Conservation (phyloP, 192 early-diverging fungal species). For the Coemansia sp. region DNA sequence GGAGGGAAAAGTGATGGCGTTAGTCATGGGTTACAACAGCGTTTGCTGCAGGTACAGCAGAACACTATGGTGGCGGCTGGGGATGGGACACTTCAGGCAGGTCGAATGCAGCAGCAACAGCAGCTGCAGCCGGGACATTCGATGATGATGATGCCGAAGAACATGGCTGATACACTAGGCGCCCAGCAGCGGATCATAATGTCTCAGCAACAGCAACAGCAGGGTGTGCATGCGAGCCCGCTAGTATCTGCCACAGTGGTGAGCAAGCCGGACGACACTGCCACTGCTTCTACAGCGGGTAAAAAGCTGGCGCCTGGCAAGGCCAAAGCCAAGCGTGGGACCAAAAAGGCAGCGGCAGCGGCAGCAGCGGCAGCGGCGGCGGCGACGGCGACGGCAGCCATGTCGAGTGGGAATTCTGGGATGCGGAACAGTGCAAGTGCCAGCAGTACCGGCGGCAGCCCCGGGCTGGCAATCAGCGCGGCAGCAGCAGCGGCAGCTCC, state of each 20-base stretch:
- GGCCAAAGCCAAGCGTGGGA: constrained; percentile 20
- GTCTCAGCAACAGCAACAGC: constrained; percentile 1
- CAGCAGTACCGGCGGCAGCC: constrained; percentile 17
- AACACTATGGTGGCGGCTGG: too few relatives aligned
- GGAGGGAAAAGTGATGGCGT: too few relatives aligned
- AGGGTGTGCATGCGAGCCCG: neutral
- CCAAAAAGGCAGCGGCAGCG: constrained; percentile 20
- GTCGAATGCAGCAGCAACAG: neutral
- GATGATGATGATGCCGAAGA: neutral
- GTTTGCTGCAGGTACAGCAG: neutral
- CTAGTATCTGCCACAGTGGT: neutral
- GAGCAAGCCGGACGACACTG: neutral
- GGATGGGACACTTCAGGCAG: too few relatives aligned
- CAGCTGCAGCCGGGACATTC: neutral
- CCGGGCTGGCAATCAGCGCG: constrained; percentile 16
- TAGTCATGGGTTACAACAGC: too few relatives aligned
- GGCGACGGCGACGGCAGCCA: too few relatives aligned
- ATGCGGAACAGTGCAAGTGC: constrained; percentile 7
- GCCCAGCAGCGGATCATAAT: neutral
- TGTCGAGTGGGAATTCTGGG: too few relatives aligned
- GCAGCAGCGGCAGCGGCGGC: constrained; percentile 7
- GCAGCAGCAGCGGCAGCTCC: neutral
- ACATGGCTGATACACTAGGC: neutral
- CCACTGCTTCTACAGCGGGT: neutral
- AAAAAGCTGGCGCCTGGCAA: constrained; percentile 23